Evolutionary conservation across 2,329 filamentous ascomycete species (phyloP), one percentile per base, ranked within the genome.

Genomic region (Talaromyces sp.): DNA sequence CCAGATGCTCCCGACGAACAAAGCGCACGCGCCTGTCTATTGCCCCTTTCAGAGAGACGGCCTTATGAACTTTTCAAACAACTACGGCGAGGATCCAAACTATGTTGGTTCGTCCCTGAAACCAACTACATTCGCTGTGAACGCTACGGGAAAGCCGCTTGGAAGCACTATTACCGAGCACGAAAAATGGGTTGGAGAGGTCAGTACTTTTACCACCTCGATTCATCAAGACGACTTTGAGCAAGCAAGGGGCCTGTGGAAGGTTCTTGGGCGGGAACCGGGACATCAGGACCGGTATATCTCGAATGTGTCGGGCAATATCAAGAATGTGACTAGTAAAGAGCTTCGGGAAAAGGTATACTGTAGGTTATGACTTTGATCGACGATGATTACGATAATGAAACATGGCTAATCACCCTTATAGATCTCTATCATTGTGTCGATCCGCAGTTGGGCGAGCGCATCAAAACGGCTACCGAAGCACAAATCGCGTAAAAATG

Each of bases 31-130:
- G 38, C 70, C 68, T 5, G 69, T 79, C 4, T 77, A 82, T 54
- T 79, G 76, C 66, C 89, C 89, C 60, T 84, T 82, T 71, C 67
- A 77, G 62, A 70, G 76, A 6, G 76, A 78, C 54, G 75, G 76
- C 4, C 62, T 66, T 50, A 73, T 71, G 62, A 73, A 70, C 17
- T 68, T 73, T 19, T 69, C 67, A 14, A 78, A 78, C 59, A 87
- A 87, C 75, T 85, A 86, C 66, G 84, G 84, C 56, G 77, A 78
- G 26, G 82, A 86, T 68, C 83, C 84, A 10, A 84, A 84, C 73
- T 88, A 87, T 67, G 66, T 73, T 6, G 67, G 68, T 27, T 73
- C 66, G 29, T 64, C 63, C 14, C 56, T 73, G 10, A 65, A 64
- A 4, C 66, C 67, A 24, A 60, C 58, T 19, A 38, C 17, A 13